Evolutionary conservation across 805 yeast species (phyloP), one percentile per base, ranked within the genome.

Genomic region (Groenewaldozyma tartarivorans): DNA sequence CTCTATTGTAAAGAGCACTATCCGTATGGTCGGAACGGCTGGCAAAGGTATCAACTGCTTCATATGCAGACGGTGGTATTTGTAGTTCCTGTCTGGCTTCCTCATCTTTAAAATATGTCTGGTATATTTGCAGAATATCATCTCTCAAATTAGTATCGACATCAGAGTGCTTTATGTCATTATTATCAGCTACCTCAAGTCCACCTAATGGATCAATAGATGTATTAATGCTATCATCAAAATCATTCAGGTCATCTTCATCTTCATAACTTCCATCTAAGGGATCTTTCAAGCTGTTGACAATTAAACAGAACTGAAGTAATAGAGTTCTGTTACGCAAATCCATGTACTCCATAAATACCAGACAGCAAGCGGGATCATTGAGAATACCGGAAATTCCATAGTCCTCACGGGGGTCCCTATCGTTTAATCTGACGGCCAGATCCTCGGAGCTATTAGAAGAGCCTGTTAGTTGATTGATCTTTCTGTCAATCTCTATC

Each of bases 221-320:
- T 31, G 46, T 33, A n/a, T n/a, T n/a, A n/a, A n/a, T n/a, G n/a
- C n/a, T n/a, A n/a, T n/a, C n/a, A n/a, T n/a, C n/a, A n/a, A n/a
- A n/a, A n/a, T n/a, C n/a, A n/a, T n/a, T n/a, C 29, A 24, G 13
- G 40, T 43, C 40, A 38, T 29, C 33, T 6, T 45, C 43, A 2
- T 47, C 47, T 4, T 54, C 42, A 31, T 55, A 62, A 4, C 54
- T 46, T 1, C 72, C 81, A 46, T 78, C 84, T 15, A 87, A 57
- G 0, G 96, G 95, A 37, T 81, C 81, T 50, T 77, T 75, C 30
- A 84, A 69, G 0, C 72, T 66, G 45, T 84, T 81, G 2, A 85
- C 79, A 2, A 74, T 69, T 3, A 72, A 55, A 85, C 87, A 82
- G 45, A 75, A 77, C 34, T 77, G 78, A 3, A 85, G 52, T 21